These are phyloP conservation scores for Lentinula lateritia DNA, from an alignment of 768 basidiomycete species.

Conservation along the genomic window DNA sequence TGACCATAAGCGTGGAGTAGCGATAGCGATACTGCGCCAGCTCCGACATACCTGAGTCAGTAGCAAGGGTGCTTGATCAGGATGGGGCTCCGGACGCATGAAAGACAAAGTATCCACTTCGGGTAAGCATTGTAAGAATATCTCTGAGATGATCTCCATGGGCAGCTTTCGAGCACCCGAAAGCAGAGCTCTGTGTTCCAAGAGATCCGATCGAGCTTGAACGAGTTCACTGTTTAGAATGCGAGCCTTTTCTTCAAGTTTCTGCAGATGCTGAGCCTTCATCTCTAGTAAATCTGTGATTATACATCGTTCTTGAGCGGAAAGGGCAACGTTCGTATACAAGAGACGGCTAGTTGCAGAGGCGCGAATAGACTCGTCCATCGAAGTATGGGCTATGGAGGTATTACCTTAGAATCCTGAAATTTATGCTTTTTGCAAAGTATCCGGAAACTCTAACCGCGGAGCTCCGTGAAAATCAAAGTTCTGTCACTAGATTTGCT, in stretches of 20 bases:
- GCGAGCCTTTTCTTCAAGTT: neutral
- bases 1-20: slow-evolving; percentile 33
- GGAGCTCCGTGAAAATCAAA: neutral
- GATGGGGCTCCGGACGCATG: slow-evolving; percentile 1
- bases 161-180: neutral
- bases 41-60: slow-evolving; percentile 34
- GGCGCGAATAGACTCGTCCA: neutral
- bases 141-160: slow-evolving; percentile 24
- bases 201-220: neutral
- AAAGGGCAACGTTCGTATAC: neutral
- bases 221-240: neutral
- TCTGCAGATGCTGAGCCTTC: neutral
- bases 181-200: neutral
- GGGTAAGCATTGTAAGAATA: slow-evolving; percentile 24
- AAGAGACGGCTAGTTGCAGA: neutral
- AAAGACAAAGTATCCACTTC: slow-evolving; percentile 4
- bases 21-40: slow-evolving; percentile 36
- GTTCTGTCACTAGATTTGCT: neutral
- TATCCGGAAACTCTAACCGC: neutral
- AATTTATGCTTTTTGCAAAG: neutral
- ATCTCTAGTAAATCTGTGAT: neutral
- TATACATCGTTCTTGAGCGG: neutral
- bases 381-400: neutral
- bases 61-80: slow-evolving; percentile 24
- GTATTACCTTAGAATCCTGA: neutral